Base-by-base conservation (phyloP, 2,329 filamentous ascomycete genomes). In the Penicillium sp. region DNA sequence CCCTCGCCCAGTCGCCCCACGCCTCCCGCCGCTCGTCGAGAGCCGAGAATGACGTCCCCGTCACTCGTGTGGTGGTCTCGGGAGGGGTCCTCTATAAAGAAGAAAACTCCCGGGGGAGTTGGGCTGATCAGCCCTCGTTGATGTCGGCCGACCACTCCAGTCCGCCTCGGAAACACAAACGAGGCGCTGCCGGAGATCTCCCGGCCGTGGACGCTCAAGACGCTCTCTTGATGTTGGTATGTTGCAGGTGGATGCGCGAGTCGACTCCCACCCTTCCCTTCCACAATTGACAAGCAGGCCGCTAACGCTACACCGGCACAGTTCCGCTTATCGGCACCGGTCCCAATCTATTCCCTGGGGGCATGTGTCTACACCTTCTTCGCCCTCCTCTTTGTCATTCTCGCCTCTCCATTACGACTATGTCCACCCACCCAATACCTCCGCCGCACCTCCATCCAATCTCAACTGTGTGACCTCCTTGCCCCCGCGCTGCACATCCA, bases 361-460 rank as follows among this genome's bases (percentile, higher is more conserved):
- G 76, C 79, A 53, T 69, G 73, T 35, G 49, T 81, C 42, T 84
- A 80, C 70, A 76, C 80, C 13, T 54, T 78, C 47, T 66, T 77
- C 52, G 72, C 76, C 11, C 57, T 81, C 39, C 42, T 81, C 54
- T 68, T 76, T 52, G 73, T 79, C 47, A 52, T 77, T 46, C 51
- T 80, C 40, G 67, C 77, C 37, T 73, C 75, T 35, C 80, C 80
- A 4, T 64, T 83, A 39, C 76, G 77, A 38, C 63, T 82, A 50
- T 81, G 76, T 66, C 72, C 74, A 32, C 61, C 66, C 37, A 60
- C 68, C 13, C 58, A 65, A 42, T 73, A 70, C 51, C 64, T 72
- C 42, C 67, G 67, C 43, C 69, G 73, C 29, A 72, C 70, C 9
- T 64, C 74, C 1, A 74, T 80, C 46, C 65, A 69, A 33, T 63